phyloP scores from a whole-genome alignment of 768 basidiomycete genomes.

The Leccinum aurantiacum region DNA sequence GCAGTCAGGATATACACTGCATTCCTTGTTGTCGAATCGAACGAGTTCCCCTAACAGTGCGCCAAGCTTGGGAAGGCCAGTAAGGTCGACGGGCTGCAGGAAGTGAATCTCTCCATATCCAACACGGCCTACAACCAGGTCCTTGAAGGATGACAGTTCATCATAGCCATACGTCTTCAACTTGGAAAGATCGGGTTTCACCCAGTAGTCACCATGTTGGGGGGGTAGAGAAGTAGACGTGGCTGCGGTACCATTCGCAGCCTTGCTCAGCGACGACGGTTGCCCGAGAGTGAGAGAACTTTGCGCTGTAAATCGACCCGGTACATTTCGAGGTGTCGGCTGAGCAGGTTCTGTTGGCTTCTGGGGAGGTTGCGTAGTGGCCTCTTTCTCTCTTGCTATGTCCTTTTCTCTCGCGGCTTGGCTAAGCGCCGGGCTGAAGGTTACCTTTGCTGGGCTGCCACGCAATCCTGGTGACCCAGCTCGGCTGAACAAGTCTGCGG shows the following conservation, averaged over 20 bases:
- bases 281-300: constrained; percentile 31
- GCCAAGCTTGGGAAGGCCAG: constrained; percentile 74
- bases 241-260: constrained; percentile 23
- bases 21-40: constrained; percentile 88
- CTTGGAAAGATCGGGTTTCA: constrained; percentile 72
- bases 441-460: constrained; percentile 46
- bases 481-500: constrained; percentile 65
- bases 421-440: constrained; percentile 74
- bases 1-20: constrained; percentile 90
- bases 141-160: constrained; percentile 69
- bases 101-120: constrained; percentile 88
- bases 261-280: constrained; percentile 31
- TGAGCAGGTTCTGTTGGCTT: constrained; percentile 27
- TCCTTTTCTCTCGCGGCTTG: constrained; percentile 77
- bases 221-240: constrained; percentile 39
- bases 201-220: constrained; percentile 90
- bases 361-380: constrained; percentile 21
- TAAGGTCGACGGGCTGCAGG: constrained; percentile 83
- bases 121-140: constrained; percentile 85
- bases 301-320: constrained; percentile 44
- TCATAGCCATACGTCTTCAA: constrained; percentile 72
- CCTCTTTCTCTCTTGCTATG: constrained; percentile 41
- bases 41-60: constrained; percentile 86
- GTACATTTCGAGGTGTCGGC: constrained; percentile 39
- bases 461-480: constrained; percentile 37